Evolutionary conservation across 192 early-diverging fungal genomes (phyloP).

Genomic region (Coemansia sp.): DNA sequence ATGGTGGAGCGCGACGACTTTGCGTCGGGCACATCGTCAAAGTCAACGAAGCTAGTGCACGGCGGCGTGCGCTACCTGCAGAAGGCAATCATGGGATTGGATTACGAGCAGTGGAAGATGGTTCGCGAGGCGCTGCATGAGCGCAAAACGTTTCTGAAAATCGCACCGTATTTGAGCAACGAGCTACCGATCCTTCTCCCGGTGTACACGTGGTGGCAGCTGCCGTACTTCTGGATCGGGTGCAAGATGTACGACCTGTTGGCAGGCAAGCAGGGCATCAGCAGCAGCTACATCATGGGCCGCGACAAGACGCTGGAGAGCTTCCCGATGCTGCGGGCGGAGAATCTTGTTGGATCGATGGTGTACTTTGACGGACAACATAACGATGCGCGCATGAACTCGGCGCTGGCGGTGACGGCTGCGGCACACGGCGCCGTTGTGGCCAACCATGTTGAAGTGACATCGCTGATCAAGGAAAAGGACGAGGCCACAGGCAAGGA

Average conservation of each 20-base stretch:
- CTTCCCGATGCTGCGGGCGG: conserved; percentile 93
- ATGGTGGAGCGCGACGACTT: conserved; percentile 97
- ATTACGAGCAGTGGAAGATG: conserved; percentile 96
- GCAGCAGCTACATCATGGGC: conserved; percentile 81
- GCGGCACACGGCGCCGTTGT: conserved; percentile 86
- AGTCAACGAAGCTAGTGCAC: conserved; percentile 95
- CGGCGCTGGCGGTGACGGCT: conserved; percentile 88
- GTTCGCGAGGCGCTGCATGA: conserved; percentile 95
- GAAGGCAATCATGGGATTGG: conserved; percentile 91
- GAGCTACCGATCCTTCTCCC: conserved; percentile 95
- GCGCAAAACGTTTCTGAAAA: conserved; percentile 88
- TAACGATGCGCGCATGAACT: conserved; percentile 98
- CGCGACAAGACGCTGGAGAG: conserved; percentile 85
- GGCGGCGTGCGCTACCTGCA: conserved; percentile 97
- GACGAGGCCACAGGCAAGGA: conserved; percentile 53
- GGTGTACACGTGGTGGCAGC: conserved; percentile 94
- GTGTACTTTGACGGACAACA: conserved; percentile 98
- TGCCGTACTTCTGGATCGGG: conserved; percentile 95
- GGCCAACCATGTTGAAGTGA: conserved; percentile 92
- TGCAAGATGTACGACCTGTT: conserved; percentile 90
- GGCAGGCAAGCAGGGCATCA: conserved; percentile 81
- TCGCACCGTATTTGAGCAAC: conserved; percentile 92
- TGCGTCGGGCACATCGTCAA: conserved; percentile 85
- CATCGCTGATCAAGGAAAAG: conserved; percentile 70
- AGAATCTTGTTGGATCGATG: conserved; percentile 87